A percentile compares a stretch with the other conserved stretches of the same genome.
These are phyloP conservation scores for barley (Hordeum vulgare) DNA, from an alignment of 176 grass and related monocot species.

Conservation along the genomic window MorexV3_pseudomolecules_assembly NC_058524.1:489060272-489060771, in stretches of 20 bases:
- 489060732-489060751: background rate
- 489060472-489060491: background rate
- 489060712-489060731: conserved; percentile 24
- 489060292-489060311: background rate
- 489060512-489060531: conserved; percentile 55
- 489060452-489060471: background rate
- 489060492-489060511: conserved; percentile 36
- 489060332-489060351: conserved; percentile 62
- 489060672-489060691: conserved; percentile 40
- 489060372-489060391: conserved; percentile 55
- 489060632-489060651: conserved; percentile 84
- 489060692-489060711: background rate
- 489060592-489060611: conserved; percentile 56
- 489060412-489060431: conserved; percentile 15
- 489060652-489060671: conserved; percentile 78
- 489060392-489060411: conserved; percentile 53
- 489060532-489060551: conserved; percentile 48
- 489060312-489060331: conserved; percentile 41
- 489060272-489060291: conserved; percentile 27
- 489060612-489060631: conserved; percentile 78
- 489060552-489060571: background rate
- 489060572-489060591: conserved; percentile 5
- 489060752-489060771: background rate
- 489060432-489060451: conserved; percentile 26
- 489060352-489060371: conserved; percentile 74